Conservation (phyloP, 1,284 basidiomycete species). For the Paramarasmius palmivorus region DNA sequence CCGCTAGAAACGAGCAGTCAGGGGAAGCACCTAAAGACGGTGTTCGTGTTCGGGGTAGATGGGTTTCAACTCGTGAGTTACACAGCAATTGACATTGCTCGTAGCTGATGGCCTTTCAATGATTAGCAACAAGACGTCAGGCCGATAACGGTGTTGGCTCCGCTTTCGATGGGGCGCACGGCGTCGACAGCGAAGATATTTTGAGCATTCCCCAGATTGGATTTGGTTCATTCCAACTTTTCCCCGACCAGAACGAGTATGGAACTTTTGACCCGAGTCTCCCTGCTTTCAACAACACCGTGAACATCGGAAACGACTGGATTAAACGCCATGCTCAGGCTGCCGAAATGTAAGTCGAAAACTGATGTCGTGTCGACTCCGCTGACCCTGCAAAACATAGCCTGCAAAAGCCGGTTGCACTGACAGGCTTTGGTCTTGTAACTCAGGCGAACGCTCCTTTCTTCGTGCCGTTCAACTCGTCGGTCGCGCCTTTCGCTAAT, state of each 20-base stretch:
- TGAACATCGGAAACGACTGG: slow-evolving; percentile 55
- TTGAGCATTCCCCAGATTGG: slow-evolving; percentile 54
- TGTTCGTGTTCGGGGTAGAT: slow-evolving; percentile 59
- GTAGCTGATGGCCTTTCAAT: slow-evolving; percentile 5
- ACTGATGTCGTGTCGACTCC: slow-evolving; percentile 2
- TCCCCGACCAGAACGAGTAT: slow-evolving; percentile 67
- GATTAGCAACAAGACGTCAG: slow-evolving; percentile 47
- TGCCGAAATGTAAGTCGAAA: slow-evolving; percentile 40
- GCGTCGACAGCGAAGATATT: slow-evolving; percentile 72
- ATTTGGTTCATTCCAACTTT: slow-evolving; percentile 60
- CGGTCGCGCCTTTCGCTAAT: slow-evolving; percentile 40
- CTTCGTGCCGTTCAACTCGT: slow-evolving; percentile 63
- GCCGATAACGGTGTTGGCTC: slow-evolving; percentile 40
- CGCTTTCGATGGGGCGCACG: slow-evolving; percentile 56
- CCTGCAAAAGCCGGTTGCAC: slow-evolving; percentile 55
- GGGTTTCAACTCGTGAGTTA: slow-evolving; percentile 52
- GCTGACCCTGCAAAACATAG: slow-evolving; percentile 1
- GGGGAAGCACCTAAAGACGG: slow-evolving; percentile 38
- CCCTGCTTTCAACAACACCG: slow-evolving; percentile 49
- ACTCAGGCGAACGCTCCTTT: slow-evolving; percentile 48
- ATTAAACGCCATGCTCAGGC: slow-evolving; percentile 49
- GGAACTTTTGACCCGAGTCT: slow-evolving; percentile 43
- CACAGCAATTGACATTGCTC: slow-evolving; percentile 1
- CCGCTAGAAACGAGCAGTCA: slow-evolving; percentile 26
- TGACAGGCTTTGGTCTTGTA: slow-evolving; percentile 64